Base-by-base conservation (phyloP, 2,329 filamentous ascomycete species). In the Coleophoma crateriformis region DNA sequence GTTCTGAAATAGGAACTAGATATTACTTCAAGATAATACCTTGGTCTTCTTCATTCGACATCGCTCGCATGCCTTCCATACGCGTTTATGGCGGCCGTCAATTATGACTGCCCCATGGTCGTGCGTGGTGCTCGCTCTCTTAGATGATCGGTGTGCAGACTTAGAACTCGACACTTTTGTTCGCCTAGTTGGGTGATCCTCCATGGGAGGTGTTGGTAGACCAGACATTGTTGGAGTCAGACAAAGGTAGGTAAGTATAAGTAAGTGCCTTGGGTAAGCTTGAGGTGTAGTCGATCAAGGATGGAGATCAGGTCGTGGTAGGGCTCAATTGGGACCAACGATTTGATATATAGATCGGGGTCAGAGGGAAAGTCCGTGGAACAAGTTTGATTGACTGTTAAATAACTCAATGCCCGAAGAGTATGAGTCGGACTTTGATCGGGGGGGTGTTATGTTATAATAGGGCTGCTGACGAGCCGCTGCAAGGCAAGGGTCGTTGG, bases 31-130 rank as follows among this genome's bases (percentile, higher is more conserved):
- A 22, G 15, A 17, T 41, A 17, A 27, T 55, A 81, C 80, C 79
- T 84, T 84, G 48, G 81, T 85, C 71, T 85, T 85, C 73, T 84
- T 85, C 79, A 84, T 84, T 56, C 81, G 71, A 70, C 81, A 85
- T 56, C 81, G 71, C 67, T 84, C 80, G 55, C 81, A 85, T 15
- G 81, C 81, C 63, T 84, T 84, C 80, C 80, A 84, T 48, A 84
- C 80, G 56, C 81, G 71, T 70, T 84, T 84, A 61, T 84, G 79
- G 54, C 80, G 72, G 44, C 74, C 75, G 55, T 83, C 79, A 47
- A 64, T 57, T 55, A 75, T 68, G 55, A 68, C 68, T 40, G 70
- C 64, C 49, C 63, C 67, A 49, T 71, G 67, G 33, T 68, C 64
- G 15, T 71, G 70, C 19, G 67, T 64, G 61, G 50, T 66, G 63